Conservation (phyloP, 2,329 filamentous ascomycete species). For the Chaetomium olivaceum region DNA sequence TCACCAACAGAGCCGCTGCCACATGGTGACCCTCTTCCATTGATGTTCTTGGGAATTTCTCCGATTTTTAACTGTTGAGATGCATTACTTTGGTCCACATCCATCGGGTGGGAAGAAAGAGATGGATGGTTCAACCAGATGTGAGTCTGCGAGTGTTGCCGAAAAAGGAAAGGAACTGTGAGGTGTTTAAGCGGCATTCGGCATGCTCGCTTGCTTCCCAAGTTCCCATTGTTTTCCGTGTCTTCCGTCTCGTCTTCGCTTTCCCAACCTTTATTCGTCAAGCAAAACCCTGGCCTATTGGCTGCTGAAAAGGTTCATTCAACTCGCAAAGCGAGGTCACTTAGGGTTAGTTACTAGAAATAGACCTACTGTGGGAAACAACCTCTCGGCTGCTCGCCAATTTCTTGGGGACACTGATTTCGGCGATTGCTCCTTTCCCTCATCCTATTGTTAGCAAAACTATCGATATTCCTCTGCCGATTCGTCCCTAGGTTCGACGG, state of each 20-base stretch:
- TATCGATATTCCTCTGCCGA: background rate
- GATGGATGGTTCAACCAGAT: background rate
- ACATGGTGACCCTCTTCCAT: background rate
- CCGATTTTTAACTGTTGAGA: background rate
- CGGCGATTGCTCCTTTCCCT: background rate
- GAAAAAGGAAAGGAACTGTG: background rate
- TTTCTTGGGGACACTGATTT: background rate
- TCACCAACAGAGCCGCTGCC: slow-evolving; percentile 15
- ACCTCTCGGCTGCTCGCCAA: background rate
- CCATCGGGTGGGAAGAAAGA: background rate
- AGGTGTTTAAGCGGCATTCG: background rate
- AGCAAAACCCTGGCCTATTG: background rate
- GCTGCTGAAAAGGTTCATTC: background rate
- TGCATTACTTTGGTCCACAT: background rate
- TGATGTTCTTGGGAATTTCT: background rate
- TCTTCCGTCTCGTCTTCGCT: background rate
- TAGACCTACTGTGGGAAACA: background rate
- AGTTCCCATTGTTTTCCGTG: background rate
- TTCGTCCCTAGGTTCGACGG: background rate
- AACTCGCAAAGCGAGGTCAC: background rate
- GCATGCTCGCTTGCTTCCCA: background rate
- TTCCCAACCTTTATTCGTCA: background rate
- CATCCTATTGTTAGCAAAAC: background rate
- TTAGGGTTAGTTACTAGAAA: background rate
- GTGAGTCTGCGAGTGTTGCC: background rate